phyloP scores from a whole-genome alignment of 148 eudicot genomes.

The Silene latifolia region DNA sequence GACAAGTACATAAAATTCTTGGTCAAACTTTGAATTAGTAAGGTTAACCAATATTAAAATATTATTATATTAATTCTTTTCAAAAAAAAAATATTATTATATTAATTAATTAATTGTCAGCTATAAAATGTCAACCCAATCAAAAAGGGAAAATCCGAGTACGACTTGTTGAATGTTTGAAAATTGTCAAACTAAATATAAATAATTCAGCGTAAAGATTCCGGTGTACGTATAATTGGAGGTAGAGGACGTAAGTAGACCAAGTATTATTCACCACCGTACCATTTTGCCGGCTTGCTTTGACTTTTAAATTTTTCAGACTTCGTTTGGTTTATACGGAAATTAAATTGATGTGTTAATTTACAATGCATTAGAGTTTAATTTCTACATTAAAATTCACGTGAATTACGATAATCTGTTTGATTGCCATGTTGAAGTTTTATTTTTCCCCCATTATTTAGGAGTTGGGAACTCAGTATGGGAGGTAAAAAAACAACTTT shows the following conservation, averaged over 20 bases:
- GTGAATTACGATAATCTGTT: too few relatives aligned
- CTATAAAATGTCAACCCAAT: background rate
- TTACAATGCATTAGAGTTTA: too few relatives aligned
- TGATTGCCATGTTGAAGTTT: too few relatives aligned
- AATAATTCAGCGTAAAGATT: background rate
- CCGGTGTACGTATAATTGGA: background rate
- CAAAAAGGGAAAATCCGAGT: background rate
- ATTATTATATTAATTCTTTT: background rate
- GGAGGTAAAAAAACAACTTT: too few relatives aligned
- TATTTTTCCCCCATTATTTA: too few relatives aligned
- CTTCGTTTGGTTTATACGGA: too few relatives aligned
- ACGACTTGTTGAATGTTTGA: background rate
- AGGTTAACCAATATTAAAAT: background rate
- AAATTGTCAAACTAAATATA: background rate
- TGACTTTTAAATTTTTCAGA: background rate
- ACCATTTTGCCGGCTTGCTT: background rate
- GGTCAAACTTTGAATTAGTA: background rate
- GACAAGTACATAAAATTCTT: too few relatives aligned
- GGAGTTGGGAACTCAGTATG: too few relatives aligned
- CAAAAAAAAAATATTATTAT: too few relatives aligned
- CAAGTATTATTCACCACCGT: background rate
- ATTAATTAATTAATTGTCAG: background rate
- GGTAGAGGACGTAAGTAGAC: too few relatives aligned
- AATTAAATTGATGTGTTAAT: too few relatives aligned
- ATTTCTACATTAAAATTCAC: too few relatives aligned